Evolutionary conservation across 257 asterid species (phyloP).

Genomic region (Agastache rugosa): DNA sequence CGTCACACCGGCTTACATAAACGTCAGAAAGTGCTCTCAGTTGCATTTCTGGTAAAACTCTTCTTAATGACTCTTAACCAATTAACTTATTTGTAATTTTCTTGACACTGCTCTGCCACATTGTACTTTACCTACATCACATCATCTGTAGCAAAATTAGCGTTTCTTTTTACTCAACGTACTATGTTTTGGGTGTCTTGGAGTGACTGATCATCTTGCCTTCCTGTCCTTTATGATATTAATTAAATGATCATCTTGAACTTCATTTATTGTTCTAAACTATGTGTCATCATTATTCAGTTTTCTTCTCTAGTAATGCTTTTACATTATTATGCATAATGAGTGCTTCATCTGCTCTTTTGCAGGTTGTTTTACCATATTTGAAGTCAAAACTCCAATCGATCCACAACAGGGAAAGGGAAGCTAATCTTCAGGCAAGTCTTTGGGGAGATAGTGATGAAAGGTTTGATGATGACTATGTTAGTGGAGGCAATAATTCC

Average conservation of each 20-base stretch:
- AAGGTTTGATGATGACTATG: constrained; percentile 57
- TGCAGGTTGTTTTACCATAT: constrained; percentile 86
- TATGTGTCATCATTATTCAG: background rate
- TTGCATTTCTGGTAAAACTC: constrained; percentile 71
- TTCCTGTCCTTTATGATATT: constrained; percentile 7
- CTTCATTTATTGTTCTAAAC: constrained; percentile 8
- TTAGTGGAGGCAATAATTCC: constrained; percentile 50
- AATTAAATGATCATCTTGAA: constrained; percentile 17
- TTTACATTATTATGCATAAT: constrained; percentile 27
- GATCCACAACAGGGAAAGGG: constrained; percentile 85
- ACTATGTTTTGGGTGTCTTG: background rate
- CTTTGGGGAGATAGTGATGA: constrained; percentile 91
- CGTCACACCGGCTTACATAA: constrained; percentile 71
- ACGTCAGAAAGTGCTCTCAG: constrained; percentile 88
- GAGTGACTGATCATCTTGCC: background rate
- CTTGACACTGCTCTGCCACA: background rate
- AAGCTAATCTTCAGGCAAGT: constrained; percentile 93
- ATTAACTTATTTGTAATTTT: background rate
- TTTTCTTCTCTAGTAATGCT: constrained; percentile 20
- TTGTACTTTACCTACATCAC: constrained; percentile 2
- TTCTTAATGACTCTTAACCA: constrained; percentile 24
- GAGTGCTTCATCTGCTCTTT: constrained; percentile 33
- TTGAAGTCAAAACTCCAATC: constrained; percentile 85
- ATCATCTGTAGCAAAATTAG: background rate
- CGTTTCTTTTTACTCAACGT: background rate